Percentiles rank a stretch among this genome's conserved stretches.
Conservation (phyloP, 768 basidiomycete species). For the Jaapia argillacea region DNA sequence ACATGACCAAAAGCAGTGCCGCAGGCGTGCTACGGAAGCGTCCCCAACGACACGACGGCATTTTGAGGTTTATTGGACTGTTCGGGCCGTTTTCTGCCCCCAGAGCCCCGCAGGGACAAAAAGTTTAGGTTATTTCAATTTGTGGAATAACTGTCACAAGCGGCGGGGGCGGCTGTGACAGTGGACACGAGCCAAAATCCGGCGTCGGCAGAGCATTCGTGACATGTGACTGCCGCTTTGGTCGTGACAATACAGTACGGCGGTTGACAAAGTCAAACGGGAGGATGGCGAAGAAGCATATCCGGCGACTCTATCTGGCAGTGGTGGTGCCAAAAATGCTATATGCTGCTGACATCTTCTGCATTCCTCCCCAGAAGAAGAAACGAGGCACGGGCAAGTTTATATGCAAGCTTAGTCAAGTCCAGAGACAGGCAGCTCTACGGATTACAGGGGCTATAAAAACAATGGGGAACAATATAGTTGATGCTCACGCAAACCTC, state of each 20-base stretch:
- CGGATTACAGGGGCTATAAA: slow-evolving; percentile 14
- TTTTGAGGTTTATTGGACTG: too few relatives aligned
- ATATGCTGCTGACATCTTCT: slow-evolving; percentile 21
- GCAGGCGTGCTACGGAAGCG: too few relatives aligned
- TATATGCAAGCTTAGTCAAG: slow-evolving; percentile 6
- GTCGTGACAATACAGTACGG: too few relatives aligned
- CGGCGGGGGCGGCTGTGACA: too few relatives aligned
- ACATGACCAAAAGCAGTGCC: too few relatives aligned
- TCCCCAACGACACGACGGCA: too few relatives aligned
- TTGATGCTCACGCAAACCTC: slow-evolving; percentile 12
- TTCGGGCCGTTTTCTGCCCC: too few relatives aligned
- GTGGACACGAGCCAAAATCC: too few relatives aligned
- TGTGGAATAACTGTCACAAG: too few relatives aligned
- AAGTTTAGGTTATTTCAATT: slow-evolving; percentile 13
- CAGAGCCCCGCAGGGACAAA: too few relatives aligned
- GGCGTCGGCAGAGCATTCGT: too few relatives aligned
- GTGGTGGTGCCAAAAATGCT: slow-evolving; percentile 20
- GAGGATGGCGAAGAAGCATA: slow-evolving; percentile 8
- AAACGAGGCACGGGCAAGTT: neutral
- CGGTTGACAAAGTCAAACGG: slow-evolving; percentile 9
- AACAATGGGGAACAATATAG: slow-evolving; percentile 12
- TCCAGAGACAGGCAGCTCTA: slow-evolving; percentile 14
- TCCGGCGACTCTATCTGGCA: slow-evolving; percentile 17
- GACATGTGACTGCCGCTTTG: too few relatives aligned
- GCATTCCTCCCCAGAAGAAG: slow-evolving; percentile 1